Conservation (phyloP, 2,329 filamentous ascomycete species). For the Aureobasidium sp. region DNA sequence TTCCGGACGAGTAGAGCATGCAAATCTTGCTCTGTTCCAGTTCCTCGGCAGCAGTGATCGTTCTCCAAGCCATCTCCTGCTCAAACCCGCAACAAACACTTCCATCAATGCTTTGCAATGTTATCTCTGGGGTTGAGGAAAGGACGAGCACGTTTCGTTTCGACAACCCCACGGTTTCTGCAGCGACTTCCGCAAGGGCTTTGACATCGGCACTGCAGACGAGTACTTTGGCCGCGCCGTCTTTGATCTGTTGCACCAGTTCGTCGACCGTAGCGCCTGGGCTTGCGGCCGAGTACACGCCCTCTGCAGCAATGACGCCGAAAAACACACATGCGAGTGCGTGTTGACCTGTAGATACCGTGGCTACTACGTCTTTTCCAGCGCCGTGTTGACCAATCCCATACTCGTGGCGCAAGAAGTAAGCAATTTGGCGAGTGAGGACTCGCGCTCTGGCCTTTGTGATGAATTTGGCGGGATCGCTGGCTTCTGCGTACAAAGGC, state of each 20-base stretch:
- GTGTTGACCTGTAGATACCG: conserved; percentile 51
- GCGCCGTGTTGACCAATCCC: conserved; percentile 45
- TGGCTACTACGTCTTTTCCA: conserved; percentile 48
- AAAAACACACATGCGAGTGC: conserved; percentile 50
- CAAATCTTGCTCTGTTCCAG: conserved; percentile 40
- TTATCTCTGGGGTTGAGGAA: neutral
- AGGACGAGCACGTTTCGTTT: conserved; percentile 42
- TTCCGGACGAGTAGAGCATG: conserved; percentile 43
- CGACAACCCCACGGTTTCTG: conserved; percentile 43
- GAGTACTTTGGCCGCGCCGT: conserved; percentile 37
- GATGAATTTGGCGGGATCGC: conserved; percentile 46
- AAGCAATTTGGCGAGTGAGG: conserved; percentile 47
- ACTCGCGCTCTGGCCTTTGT: conserved; percentile 46
- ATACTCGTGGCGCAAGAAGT: conserved; percentile 49
- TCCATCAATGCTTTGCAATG: neutral
- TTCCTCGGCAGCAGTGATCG: conserved; percentile 43
- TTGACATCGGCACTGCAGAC: conserved; percentile 45
- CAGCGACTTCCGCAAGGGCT: conserved; percentile 42
- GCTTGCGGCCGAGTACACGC: conserved; percentile 52
- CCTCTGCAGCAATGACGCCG: conserved; percentile 52
- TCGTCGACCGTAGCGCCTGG: conserved; percentile 46
- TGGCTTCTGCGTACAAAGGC: conserved; percentile 51
- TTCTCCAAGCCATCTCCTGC: conserved; percentile 44
- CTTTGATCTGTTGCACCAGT: conserved; percentile 42
- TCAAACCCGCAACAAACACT: conserved; percentile 21